Evolutionary conservation across 1,139 yeast genomes (phyloP).

Genomic region (Schwanniomyces etchellsii): DNA sequence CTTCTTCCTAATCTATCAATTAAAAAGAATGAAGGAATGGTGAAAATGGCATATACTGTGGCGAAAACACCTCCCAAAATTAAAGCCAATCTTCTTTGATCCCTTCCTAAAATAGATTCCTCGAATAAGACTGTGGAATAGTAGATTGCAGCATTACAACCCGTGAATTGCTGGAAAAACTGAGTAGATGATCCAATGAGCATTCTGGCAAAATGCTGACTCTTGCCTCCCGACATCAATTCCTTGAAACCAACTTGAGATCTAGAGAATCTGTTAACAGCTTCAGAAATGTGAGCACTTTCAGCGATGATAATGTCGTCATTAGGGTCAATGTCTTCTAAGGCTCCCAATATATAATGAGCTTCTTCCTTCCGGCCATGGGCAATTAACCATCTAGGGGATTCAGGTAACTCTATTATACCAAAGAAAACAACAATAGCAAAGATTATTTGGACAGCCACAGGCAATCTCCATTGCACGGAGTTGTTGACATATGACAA

Average conservation of each 20-base stretch:
- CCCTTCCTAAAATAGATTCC: slow-evolving; percentile 42
- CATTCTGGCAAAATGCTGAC: slow-evolving; percentile 52
- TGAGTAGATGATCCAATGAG: slow-evolving; percentile 57
- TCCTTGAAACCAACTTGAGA: slow-evolving; percentile 41
- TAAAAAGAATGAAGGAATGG: slow-evolving; percentile 59
- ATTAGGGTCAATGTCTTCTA: slow-evolving; percentile 30
- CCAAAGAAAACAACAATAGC: slow-evolving; percentile 32
- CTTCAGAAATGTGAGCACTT: slow-evolving; percentile 35
- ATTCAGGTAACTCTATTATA: slow-evolving; percentile 49
- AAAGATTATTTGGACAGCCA: slow-evolving; percentile 40
- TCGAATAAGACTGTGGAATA: slow-evolving; percentile 61
- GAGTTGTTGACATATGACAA: slow-evolving; percentile 50
- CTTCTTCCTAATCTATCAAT: slow-evolving; percentile 68
- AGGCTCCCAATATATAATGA: slow-evolving; percentile 31
- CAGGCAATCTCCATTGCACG: slow-evolving; percentile 46
- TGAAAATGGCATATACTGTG: slow-evolving; percentile 54
- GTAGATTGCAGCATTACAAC: slow-evolving; percentile 67
- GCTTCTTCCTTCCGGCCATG: slow-evolving; percentile 50
- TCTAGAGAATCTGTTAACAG: slow-evolving; percentile 34
- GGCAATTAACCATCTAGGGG: slow-evolving; percentile 70
- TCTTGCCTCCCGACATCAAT: slow-evolving; percentile 52
- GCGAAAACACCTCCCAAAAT: slow-evolving; percentile 62
- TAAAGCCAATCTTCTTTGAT: slow-evolving; percentile 23
- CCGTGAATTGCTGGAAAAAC: slow-evolving; percentile 53
- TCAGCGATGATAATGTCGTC: slow-evolving; percentile 45